Base-by-base conservation (phyloP, 805 yeast species). In the Saccharomyces kudriavzevii region DNA sequence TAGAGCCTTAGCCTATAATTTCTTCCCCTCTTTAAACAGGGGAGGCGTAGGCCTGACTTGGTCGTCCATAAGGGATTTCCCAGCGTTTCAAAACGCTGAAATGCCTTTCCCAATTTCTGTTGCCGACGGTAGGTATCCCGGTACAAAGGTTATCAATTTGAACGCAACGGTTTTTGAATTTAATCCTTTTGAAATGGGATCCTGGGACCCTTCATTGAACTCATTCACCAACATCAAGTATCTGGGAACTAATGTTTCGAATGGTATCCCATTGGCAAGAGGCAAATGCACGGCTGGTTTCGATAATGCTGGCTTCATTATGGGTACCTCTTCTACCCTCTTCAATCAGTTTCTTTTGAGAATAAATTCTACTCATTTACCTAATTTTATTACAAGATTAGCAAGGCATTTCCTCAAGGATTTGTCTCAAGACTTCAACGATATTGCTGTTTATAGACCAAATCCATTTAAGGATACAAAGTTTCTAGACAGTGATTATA, bases 291-390 rank as follows among this genome's bases (percentile, higher is more conserved):
- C 80, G 50, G 78, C 73, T 4, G 92, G 94, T 5, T 84, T 77
- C 56, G 96, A 90, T 68, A 88, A 89, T 64, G 84, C 89, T 5
- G 96, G 96, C 5, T 89, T 81, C 63, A 72, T 88, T 43, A 73
- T 88, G 73, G 96, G 95, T 46, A 84, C 96, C 2, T 88, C 96
- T 1, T 86, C 96, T 1, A 76, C 91, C 1, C 71, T 89, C 52
- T 89, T 89, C 75, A 89, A 89, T 67, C 83, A 82, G 65, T 74
- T 85, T 52, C 63, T 87, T 20, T 69, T 84, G 47, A 77, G 78
- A 60, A 67, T 86, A 55, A 82, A 85, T 65, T 66, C 81, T 22
- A 76, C 85, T 1, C 77, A 79, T 25, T 53, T 80, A 1, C 60
- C 76, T 2, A 81, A 83, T 14, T 72, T 72, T 24, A 59, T 84